Evolutionary conservation across 805 yeast genomes (phyloP).

Genomic region (Candida ipomoeae): DNA sequence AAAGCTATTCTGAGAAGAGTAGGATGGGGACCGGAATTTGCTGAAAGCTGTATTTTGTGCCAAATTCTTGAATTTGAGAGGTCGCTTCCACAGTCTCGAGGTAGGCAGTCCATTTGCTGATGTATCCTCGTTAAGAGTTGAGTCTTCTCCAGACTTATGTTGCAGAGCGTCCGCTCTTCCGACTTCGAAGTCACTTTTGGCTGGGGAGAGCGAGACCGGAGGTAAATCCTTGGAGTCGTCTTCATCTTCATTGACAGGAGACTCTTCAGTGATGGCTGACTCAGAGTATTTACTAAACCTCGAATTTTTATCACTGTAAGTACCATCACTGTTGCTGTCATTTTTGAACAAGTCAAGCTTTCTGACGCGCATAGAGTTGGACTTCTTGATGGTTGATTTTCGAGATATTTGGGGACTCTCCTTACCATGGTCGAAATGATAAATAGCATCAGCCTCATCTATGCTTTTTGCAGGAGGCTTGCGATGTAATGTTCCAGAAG

Average conservation of each 20-base stretch:
- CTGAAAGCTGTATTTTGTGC: conserved; percentile 36
- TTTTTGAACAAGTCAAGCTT: conserved; percentile 33
- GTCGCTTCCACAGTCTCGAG: not conserved
- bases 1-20: conserved; percentile 3
- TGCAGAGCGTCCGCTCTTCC: too few species aligned
- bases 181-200: not conserved
- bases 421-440: conserved; percentile 28
- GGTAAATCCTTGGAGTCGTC: not conserved
- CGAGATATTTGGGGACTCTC: conserved; percentile 29
- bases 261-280: not conserved
- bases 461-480: not conserved
- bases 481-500: not conserved
- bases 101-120: not conserved
- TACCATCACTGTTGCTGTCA: not conserved
- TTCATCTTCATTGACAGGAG: not conserved
- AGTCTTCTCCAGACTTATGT: not conserved
- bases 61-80: conserved; percentile 18
- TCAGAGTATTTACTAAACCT: not conserved
- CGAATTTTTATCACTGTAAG: not conserved
- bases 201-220: not conserved
- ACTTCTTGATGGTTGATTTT: conserved; percentile 36
- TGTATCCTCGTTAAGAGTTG: not conserved
- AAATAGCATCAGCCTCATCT: conserved; percentile 25
- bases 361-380: conserved; percentile 39
- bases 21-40: conserved; percentile 24